Conservation (phyloP, 139 green algal genomes). For the Chlamydomonas eustigma region DNA sequence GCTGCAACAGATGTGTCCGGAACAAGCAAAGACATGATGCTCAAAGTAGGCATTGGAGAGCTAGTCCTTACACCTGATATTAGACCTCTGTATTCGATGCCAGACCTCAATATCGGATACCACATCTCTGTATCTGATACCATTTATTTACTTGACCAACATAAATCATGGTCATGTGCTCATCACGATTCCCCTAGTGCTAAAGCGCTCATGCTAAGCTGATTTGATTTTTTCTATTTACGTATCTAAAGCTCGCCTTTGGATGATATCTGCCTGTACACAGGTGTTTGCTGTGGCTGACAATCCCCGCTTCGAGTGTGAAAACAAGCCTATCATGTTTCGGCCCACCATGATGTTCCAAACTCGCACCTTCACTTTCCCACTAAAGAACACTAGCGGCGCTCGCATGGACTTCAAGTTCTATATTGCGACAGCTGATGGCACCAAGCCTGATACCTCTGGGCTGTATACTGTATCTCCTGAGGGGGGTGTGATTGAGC, state of each 20-base stretch:
- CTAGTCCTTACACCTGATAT: no score
- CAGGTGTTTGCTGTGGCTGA: slow-evolving; percentile 51
- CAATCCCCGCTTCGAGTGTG: slow-evolving; percentile 52
- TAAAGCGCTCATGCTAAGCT: no score
- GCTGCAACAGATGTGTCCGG: slow-evolving; percentile 34
- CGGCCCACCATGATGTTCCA: slow-evolving; percentile 84
- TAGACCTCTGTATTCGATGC: no score
- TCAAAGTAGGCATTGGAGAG: slow-evolving; percentile 45
- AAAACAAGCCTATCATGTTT: slow-evolving; percentile 56
- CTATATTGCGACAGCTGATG: slow-evolving; percentile 15
- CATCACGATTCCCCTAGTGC: no score
- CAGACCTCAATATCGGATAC: no score
- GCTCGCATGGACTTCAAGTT: slow-evolving; percentile 54
- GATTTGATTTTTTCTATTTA: no score
- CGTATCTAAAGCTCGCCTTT: no score
- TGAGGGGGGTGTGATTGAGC: slow-evolving; percentile 38
- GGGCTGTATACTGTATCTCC: slow-evolving; percentile 50
- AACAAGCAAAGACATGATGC: slow-evolving; percentile 32
- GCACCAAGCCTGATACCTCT: slow-evolving; percentile 20
- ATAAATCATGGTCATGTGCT: no score
- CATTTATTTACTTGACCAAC: no score
- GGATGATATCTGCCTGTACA: no score
- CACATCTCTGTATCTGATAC: no score
- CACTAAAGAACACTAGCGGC: slow-evolving; percentile 58
- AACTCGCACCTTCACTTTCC: slow-evolving; percentile 61